Evolutionary conservation across 805 yeast species (phyloP).

Genomic region (Kodamaea jinghongensis): DNA sequence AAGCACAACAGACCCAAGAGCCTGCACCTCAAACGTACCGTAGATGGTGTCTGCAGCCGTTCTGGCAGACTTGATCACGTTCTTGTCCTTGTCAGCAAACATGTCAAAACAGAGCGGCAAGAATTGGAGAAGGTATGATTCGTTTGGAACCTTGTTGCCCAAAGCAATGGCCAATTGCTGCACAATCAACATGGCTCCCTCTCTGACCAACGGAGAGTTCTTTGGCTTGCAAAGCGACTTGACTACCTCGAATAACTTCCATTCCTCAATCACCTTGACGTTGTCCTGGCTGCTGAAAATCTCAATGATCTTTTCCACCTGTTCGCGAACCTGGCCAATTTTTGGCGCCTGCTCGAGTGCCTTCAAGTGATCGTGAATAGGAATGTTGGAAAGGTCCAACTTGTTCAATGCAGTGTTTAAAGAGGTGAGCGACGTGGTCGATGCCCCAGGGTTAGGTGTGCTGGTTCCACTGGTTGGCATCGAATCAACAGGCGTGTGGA

Average conservation of each 20-base stretch:
- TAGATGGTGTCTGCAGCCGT: conserved; percentile 68
- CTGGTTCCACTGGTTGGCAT: conserved; percentile 35
- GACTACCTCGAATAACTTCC: conserved; percentile 64
- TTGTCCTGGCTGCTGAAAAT: conserved; percentile 42
- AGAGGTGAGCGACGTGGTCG: conserved; percentile 72
- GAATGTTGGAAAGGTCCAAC: conserved; percentile 53
- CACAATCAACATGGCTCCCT: conserved; percentile 65
- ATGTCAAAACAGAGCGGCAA: conserved; percentile 66
- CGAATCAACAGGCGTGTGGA: conserved; percentile 26
- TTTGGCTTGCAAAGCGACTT: conserved; percentile 70
- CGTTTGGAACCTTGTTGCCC: conserved; percentile 65
- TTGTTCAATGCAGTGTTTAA: conserved; percentile 68
- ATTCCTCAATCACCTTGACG: conserved; percentile 48
- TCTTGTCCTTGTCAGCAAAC: conserved; percentile 82
- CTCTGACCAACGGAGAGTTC: conserved; percentile 71
- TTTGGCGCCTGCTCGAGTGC: conserved; percentile 50
- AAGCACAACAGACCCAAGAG: conserved; percentile 68
- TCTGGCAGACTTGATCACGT: conserved; percentile 84
- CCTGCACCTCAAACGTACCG: conserved; percentile 72
- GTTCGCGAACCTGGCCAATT: conserved; percentile 53
- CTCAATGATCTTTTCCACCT: conserved; percentile 53
- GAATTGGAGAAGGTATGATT: conserved; percentile 66
- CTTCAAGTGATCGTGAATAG: conserved; percentile 58
- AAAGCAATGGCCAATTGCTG: conserved; percentile 57
- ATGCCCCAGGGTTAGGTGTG: conserved; percentile 38